These are phyloP conservation scores for Exophiala calicioides DNA, from an alignment of 2,329 filamentous ascomycete species.

Conservation along the genomic window DNA sequence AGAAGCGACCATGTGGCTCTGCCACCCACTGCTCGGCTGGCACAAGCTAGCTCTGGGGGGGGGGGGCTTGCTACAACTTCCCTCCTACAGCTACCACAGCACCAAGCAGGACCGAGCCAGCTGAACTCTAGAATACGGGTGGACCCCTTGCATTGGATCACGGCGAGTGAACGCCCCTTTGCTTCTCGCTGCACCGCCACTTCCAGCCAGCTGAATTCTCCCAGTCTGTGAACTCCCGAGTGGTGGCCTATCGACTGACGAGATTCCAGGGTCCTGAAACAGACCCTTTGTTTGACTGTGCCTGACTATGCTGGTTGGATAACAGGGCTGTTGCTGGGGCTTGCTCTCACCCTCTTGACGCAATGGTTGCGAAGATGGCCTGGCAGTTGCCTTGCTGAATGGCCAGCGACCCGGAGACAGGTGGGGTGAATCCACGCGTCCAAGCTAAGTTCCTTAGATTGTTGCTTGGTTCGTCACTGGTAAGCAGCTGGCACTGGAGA, in stretches of 20 bases:
- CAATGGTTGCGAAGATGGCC: conserved; percentile 10
- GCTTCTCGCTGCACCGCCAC: too few relatives aligned
- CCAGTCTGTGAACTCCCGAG: too few relatives aligned
- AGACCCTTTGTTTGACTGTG: conserved; percentile 25
- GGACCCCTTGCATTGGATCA: too few relatives aligned
- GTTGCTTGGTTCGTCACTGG: too few relatives aligned
- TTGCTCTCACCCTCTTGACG: conserved; percentile 11
- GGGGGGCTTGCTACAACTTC: conserved; percentile 2
- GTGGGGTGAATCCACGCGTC: neutral
- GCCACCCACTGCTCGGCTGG: too few relatives aligned
- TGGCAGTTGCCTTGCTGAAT: conserved; percentile 5
- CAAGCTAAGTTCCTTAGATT: too few relatives aligned
- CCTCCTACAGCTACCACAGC: neutral
- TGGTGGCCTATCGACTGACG: too few relatives aligned
- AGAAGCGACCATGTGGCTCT: neutral
- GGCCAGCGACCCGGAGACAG: neutral
- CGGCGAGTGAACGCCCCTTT: too few relatives aligned
- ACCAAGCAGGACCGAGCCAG: neutral
- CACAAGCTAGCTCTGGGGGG: conserved; percentile 19
- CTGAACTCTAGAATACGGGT: too few relatives aligned
- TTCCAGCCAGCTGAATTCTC: conserved; percentile 10
- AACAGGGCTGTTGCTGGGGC: too few relatives aligned
- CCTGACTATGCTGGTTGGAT: conserved; percentile 4
- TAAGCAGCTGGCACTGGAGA: too few relatives aligned
- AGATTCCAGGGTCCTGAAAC: conserved; percentile 1